Base-by-base conservation (phyloP, 2,329 filamentous ascomycete species). In the Colletotrichum filicis region DNA sequence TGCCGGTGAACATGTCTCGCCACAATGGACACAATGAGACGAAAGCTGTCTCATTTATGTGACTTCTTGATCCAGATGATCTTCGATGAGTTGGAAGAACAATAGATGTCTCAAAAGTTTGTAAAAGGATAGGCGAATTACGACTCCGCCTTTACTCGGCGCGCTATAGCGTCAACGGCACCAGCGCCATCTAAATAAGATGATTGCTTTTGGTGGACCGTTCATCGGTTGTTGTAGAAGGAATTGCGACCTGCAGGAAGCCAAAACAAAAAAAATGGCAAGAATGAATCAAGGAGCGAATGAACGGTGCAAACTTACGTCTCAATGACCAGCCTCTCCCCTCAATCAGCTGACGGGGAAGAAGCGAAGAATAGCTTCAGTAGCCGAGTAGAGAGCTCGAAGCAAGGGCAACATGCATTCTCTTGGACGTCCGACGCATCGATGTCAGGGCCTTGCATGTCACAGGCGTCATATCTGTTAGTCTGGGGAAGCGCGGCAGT, bases 251-350 rank as follows among this genome's bases (percentile, higher is more conserved):
- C 32, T 66, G 66, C 66, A 70, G 66, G 46, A 70, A 19, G 49
- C 61, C 35, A 56, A 42, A 73, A 70, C 49, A 61, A 73, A 70
- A 73, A 70, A 61, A 32, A 46, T 26, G n/a, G 35, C 12, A 30
- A 35, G 30, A 62, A 66, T n/a, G 37, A 12, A 26, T 22, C 19
- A 22, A 24, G 28, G 53, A 56, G n/a, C 22, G 14, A 26, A 24
- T n/a, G 5, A 9, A 37, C 14, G 32, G 49, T 14, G 26, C 35
- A 35, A 19, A 49, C 5, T 66, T 55, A 32, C 52, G 24, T 49
- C 8, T 24, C 19, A n/a, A 42, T 6, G 32, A 30, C 66, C 66
- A 64, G 37, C 59, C 66, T 37, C 49, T 56, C 30, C 11, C 7
- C 6, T 32, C 28, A 14, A 24, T 26, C n/a, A 55, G 30, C 37